Evolutionary conservation across 441 rosid genomes (phyloP), one percentile per base, ranked within the genome.

Genomic region (Pelargonium australe): DNA sequence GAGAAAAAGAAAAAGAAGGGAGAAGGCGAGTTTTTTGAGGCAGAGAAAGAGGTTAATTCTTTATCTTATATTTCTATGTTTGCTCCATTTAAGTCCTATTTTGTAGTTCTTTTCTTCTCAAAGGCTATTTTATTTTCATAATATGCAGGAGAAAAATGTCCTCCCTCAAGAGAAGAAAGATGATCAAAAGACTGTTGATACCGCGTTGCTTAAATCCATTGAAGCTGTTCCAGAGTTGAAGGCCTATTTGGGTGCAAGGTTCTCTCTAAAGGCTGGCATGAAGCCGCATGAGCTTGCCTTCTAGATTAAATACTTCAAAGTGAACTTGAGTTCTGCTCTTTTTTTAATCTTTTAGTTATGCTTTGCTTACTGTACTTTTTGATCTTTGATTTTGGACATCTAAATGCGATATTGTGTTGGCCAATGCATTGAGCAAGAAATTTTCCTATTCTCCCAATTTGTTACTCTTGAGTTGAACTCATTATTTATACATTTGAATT

Each of bases 11-110:
- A 80, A 34, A 84, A 81, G 82, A 90, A 92, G 67, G 81, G 79
- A 20, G 94, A 90, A 75, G 88, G 86, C 20, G 92, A 88, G 84
- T 92, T 92, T 83, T 89, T 92, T 3, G 92, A 92, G 77, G 82
- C 85, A 3, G 90, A 90, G 47, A 85, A 84, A 76, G 86, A 84
- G 89, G 96, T 90, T n/a, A 0, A 73, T 65, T 66, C 31, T 44
- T 11, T 57, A 1, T 44, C 41, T 9, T 23, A 0, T 28, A 19
- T 60, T 47, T 0, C 60, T 63, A 7, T 14, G 7, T 13, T 53
- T n/a, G 14, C 44, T 51, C 25, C 5, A 47, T 7, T 49, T 17
- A 1, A n/a, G 28, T 14, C 16, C 7, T 47, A n/a, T 49, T 13
- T 5, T 55, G 7, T 57, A 7, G 45, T 66, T 5, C 1, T 58